Evolutionary conservation across 2,329 filamentous ascomycete genomes (phyloP), one percentile per base, ranked within the genome.

Genomic region (Aspergillus udagawae): DNA sequence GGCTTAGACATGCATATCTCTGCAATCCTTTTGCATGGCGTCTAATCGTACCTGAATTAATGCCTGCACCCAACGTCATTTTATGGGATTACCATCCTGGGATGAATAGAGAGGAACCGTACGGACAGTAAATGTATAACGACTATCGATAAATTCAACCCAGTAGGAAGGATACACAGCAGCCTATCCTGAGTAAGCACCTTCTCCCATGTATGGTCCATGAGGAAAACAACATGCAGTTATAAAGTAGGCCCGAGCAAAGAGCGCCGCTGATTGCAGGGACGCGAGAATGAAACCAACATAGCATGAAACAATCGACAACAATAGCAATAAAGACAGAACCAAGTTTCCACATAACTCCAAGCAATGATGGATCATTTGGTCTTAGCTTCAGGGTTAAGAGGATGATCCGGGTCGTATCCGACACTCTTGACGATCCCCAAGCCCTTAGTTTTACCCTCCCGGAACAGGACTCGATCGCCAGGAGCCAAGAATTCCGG

Each of bases 361-460:
- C 60, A 52, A 23, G 3, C 21, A 25, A 14, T 25, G 42, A 14
- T 14, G 29, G 12, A 47, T 44, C 2, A 52, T 57, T 42, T 65
- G 64, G 56, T 67, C 42, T 67, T 70, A 7, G 63, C 63, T 17
- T 76, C 71, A 4, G 75, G 72, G 56, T 75, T 77, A 49, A 83
- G 64, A 6, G 80, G 80, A n/a, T 80, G 75, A 3, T 62, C 66
- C 79, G 86, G 81, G 72, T 97, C 92, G 72, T 97, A 99, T 2
- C 92, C 92, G 0, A 97, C 83, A 42, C 86, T 84, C 73, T 96
- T 97, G 51, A 99, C 91, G 61, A 99, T 97, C 0, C 94, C 94
- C 0, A 99, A 78, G 0, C 94, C 94, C 79, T 97, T 97, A 0
- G 94, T 99, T 60, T 92, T 83, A 0, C 94, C 94, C 77, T 99